Base-by-base conservation (phyloP, 2,329 filamentous ascomycete species). In the Claviceps paspali region DNA sequence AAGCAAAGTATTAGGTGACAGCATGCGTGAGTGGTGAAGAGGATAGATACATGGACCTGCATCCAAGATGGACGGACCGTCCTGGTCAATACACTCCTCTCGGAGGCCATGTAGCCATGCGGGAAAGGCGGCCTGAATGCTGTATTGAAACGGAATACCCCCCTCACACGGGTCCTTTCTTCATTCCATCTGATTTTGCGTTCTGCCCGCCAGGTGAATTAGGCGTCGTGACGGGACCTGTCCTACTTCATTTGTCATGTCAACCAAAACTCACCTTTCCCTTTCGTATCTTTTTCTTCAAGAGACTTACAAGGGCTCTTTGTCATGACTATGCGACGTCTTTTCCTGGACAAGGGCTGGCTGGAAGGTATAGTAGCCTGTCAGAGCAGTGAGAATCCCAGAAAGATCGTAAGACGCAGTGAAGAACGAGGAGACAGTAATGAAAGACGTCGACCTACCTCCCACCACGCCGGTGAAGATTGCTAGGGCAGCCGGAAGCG, bases 331-430 rank as follows among this genome's bases (percentile, higher is more conserved):
- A 8, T 42, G 37, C 4, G 41, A 22, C 12, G 39, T 44, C 29
- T 51, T 42, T 4, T 36, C 35, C 6, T 48, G 47, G 2, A 49
- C 51, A 36, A 61, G 45, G 19, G 54, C 46, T 17, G 57, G 57
- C 27, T 56, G 49, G 33, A 60, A 61, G 2, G 57, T 60, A 41
- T 61, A 61, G 21, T 51, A 50, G 29, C 57, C 57, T 61, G 36
- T 12, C 1, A 22, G 35, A 33, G 27, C 15, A 4, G 30, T 41
- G 18, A 38, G 30, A 17, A 33, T 33, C 19, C 3, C 15, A 12
- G 15, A 12, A n/a, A n/a, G n/a, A n/a, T n/a, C n/a, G n/a, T n/a
- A n/a, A n/a, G n/a, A n/a, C n/a, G n/a, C n/a, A n/a, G n/a, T n/a
- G n/a, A n/a, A n/a, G n/a, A n/a, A n/a, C n/a, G n/a, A 19, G 19